Evolutionary conservation across 108 stramenopile genomes (phyloP).

Genomic region (Pseudonitzschia pungens): DNA sequence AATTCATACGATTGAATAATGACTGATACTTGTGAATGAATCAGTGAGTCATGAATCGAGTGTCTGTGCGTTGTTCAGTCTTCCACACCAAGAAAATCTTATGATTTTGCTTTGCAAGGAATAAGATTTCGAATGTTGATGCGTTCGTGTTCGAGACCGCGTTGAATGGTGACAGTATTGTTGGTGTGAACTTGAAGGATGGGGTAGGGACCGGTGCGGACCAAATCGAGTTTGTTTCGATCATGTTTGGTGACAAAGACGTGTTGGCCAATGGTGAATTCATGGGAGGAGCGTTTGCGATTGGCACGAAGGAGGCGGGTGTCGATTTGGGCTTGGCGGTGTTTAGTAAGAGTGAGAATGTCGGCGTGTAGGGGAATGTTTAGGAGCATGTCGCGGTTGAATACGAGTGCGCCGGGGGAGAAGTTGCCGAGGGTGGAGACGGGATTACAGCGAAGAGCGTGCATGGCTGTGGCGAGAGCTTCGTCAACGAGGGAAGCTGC

Average conservation of each 20-base stretch:
- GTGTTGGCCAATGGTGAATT: neutral
- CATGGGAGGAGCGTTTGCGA: neutral
- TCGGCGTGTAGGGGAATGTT: constrained; percentile 25
- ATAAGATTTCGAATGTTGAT: neutral
- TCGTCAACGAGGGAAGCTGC: neutral
- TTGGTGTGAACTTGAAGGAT: neutral
- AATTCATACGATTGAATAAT: too few relatives aligned
- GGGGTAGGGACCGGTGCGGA: neutral
- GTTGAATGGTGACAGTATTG: neutral
- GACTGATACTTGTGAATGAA: too few relatives aligned
- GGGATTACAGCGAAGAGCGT: constrained; percentile 22
- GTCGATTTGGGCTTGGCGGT: neutral
- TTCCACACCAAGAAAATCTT: neutral
- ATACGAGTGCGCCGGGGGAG: constrained; percentile 44
- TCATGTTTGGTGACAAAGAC: neutral
- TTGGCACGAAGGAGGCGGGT: neutral
- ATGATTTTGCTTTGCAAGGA: neutral
- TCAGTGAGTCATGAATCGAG: neutral
- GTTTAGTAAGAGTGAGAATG: neutral
- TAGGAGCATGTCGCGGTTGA: constrained; percentile 44
- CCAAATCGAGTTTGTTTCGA: neutral
- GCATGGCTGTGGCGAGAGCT: constrained; percentile 24
- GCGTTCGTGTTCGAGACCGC: neutral
- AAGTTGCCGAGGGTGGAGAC: neutral
- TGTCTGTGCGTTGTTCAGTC: neutral